These are phyloP conservation scores for Microbotryum intermedium DNA, from an alignment of 1,284 basidiomycete genomes.

Conservation along the genomic window DNA sequence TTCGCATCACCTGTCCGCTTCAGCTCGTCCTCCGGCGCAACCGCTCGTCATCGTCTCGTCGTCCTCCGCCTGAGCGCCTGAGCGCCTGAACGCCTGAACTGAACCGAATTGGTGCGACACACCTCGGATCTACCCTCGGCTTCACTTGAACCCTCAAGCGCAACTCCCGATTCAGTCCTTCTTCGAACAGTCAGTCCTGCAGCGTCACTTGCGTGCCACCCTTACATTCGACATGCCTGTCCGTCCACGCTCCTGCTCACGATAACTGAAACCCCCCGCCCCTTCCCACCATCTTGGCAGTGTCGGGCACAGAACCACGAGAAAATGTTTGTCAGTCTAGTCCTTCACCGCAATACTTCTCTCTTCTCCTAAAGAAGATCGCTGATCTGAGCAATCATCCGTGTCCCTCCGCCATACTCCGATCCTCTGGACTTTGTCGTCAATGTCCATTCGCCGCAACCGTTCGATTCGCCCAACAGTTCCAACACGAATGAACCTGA, in stretches of 20 bases:
- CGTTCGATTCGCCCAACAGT: conserved; percentile 6
- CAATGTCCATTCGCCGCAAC: neutral
- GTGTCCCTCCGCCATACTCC: neutral
- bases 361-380: no score
- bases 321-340: conserved; percentile 27
- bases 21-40: no score
- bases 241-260: no score
- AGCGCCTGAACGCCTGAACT: no score
- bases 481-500: conserved; percentile 50
- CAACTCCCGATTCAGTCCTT: neutral
- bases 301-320: conserved; percentile 25
- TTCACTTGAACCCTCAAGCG: no score
- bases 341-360: neutral
- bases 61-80: no score
- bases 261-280: neutral
- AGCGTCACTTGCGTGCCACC: no score
- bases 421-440: no score
- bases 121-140: neutral
- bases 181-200: neutral
- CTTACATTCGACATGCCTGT: no score
- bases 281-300: neutral
- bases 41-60: no score
- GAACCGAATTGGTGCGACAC: neutral
- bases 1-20: no score
- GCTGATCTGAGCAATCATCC: neutral